Evolutionary conservation across 306 rosid genomes (phyloP).

Genomic region (Casuarina equisetifolia): DNA sequence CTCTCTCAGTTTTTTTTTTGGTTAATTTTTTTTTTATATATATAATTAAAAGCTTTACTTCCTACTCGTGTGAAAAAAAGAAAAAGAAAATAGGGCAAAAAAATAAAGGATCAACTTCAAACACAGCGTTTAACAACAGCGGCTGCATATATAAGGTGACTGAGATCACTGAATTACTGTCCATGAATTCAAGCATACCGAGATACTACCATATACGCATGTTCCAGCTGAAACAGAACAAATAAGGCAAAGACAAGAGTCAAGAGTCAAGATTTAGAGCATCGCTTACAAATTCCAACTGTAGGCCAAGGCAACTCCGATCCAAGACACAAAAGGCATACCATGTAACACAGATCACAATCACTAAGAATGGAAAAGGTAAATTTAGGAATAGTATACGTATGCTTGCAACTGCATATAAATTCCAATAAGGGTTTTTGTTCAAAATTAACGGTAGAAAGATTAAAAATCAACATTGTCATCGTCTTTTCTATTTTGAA

Average conservation of each 20-base stretch:
- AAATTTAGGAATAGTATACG: neutral
- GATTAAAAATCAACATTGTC: neutral
- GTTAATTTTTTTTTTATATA: neutral
- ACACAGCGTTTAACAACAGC: neutral
- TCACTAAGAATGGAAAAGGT: neutral
- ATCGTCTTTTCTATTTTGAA: neutral
- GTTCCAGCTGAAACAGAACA: neutral
- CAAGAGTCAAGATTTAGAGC: neutral
- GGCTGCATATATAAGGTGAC: neutral
- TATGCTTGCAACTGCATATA: neutral
- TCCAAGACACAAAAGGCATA: neutral
- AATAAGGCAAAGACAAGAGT: neutral
- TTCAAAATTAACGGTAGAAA: too few species aligned
- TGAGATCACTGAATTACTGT: neutral
- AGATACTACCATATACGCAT: neutral
- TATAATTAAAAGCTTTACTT: too few species aligned
- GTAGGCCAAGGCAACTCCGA: neutral
- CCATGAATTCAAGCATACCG: neutral
- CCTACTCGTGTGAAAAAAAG: neutral
- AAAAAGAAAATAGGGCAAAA: neutral
- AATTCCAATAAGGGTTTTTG: neutral
- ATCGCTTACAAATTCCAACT: neutral
- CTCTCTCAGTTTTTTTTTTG: conserved; percentile 9
- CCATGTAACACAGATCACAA: neutral
- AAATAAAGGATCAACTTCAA: neutral